Evolutionary conservation across 2,329 filamentous ascomycete species (phyloP).

Genomic region (Bertia moriformis): DNA sequence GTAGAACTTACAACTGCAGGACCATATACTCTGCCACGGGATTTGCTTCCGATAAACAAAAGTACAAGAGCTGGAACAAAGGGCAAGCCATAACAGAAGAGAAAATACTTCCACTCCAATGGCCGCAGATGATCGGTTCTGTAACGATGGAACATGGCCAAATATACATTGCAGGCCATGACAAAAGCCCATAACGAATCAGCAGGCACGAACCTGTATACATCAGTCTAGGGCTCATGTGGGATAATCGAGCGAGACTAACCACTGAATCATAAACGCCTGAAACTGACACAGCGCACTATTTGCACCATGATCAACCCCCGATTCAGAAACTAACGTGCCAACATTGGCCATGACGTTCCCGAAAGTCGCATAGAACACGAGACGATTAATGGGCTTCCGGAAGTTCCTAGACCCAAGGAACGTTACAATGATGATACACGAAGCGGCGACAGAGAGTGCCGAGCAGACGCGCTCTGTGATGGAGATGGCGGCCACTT

Average conservation of each 20-base stretch:
- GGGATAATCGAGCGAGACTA: constrained; percentile 7
- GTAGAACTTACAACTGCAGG: constrained; percentile 32
- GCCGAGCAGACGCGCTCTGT: constrained; percentile 22
- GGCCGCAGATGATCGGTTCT: constrained; percentile 29
- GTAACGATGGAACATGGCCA: constrained; percentile 42
- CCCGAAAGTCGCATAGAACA: constrained; percentile 45
- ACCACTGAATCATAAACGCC: constrained; percentile 41
- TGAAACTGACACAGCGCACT: constrained; percentile 10
- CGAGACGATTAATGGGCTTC: constrained; percentile 42
- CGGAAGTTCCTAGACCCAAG: constrained; percentile 29
- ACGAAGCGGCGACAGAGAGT: constrained; percentile 32
- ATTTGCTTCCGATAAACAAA: constrained; percentile 28
- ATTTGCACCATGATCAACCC: constrained; percentile 8
- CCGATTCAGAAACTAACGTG: constrained; percentile 35
- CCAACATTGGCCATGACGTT: constrained; percentile 44
- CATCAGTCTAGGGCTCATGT: neutral
- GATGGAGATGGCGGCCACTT: neutral
- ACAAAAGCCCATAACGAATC: constrained; percentile 40
- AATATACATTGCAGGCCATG: constrained; percentile 47
- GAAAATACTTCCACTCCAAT: constrained; percentile 37
- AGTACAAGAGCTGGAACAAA: constrained; percentile 36
- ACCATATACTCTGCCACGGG: constrained; percentile 16
- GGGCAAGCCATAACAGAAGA: constrained; percentile 39
- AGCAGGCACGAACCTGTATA: constrained; percentile 34
- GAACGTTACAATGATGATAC: constrained; percentile 38